Evolutionary conservation across 129 eudicot species (phyloP).

Genomic region (Kitagawia praeruptora): DNA sequence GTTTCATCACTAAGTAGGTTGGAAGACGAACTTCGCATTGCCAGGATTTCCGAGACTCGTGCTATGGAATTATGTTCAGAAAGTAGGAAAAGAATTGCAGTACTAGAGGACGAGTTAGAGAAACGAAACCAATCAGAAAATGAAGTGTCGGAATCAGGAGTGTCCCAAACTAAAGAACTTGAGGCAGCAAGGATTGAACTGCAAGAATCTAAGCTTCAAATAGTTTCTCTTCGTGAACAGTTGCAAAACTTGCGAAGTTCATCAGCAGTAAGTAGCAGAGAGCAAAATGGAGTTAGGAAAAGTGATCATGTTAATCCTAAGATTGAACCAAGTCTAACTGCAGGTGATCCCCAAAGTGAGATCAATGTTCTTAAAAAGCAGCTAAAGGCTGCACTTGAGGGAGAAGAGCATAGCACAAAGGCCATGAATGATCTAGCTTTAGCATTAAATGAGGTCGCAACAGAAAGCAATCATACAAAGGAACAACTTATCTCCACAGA

Average conservation of each 20-base stretch:
- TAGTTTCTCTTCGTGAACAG: conserved; percentile 26
- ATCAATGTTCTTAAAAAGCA: conserved; percentile 36
- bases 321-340: conserved; percentile 15
- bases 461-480: conserved; percentile 45
- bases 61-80: conserved; percentile 11
- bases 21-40: conserved; percentile 5
- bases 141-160: conserved; percentile 29
- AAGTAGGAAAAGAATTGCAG: conserved; percentile 31
- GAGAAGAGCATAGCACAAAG: conserved; percentile 63
- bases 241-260: conserved; percentile 23
- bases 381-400: conserved; percentile 41
- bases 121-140: conserved; percentile 36
- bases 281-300: not conserved
- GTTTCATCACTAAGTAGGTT: conserved; percentile 20
- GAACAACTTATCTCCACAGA: conserved; percentile 31
- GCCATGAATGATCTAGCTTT: conserved; percentile 86
- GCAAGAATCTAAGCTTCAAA: conserved; percentile 53
- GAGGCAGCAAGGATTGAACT: conserved; percentile 40
- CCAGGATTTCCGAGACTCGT: conserved; percentile 10
- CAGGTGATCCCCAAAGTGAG: conserved; percentile 28
- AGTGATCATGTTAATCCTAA: not conserved
- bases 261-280: not conserved
- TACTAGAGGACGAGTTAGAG: conserved; percentile 45
- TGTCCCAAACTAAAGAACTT: conserved; percentile 26
- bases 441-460: conserved; percentile 69